Base-by-base conservation (phyloP, 805 yeast species). In the Komagataella mondaviorum region DNA sequence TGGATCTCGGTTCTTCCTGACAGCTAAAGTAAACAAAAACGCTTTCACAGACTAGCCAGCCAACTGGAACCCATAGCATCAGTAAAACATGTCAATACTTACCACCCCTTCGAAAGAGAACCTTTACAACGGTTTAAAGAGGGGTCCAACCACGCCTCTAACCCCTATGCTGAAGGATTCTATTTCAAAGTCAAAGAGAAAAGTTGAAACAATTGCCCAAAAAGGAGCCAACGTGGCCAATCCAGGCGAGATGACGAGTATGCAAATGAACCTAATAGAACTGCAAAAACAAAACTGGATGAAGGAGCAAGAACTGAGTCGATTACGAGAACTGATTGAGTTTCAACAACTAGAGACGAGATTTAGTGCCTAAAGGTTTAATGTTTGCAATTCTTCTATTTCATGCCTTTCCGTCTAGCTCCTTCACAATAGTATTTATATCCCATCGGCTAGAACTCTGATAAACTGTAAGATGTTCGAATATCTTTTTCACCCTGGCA, bases 401-500 rank as follows among this genome's bases (percentile, higher is more conserved):
- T 30, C n/a, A 30, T 30, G 39, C 39, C 14, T 12, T 30, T 14
- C 14, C 14, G 14, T 30, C 39, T 30, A 30, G 39, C 39, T 30
- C 39, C 8, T 30, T 30, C 39, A 30, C 39, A 30, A 30, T 14
- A 30, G 39, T 30, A 30, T 30, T 30, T 30, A 30, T 30, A 8
- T 30, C 39, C 39, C 39, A 30, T 30, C 39, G 39, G 39, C n/a
- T 30, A 10, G 39, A 10, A 30, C 39, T 30, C n/a, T 30, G 39
- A 8, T 30, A 30, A 14, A 30, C 39, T 10, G 39, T 30, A 4
- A 30, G 39, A 14, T 30, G 39, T 10, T 59, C 51, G 55, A 76
- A 76, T 1, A 72, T 53, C 1, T 59, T 47, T n/a, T 55, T 51
- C 12, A 59, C 50, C 1, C 20, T n/a, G 1, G 55, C 52, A 6